Evolutionary conservation across 2,329 filamentous ascomycete genomes (phyloP).

Genomic region (Byssothecium circinans): DNA sequence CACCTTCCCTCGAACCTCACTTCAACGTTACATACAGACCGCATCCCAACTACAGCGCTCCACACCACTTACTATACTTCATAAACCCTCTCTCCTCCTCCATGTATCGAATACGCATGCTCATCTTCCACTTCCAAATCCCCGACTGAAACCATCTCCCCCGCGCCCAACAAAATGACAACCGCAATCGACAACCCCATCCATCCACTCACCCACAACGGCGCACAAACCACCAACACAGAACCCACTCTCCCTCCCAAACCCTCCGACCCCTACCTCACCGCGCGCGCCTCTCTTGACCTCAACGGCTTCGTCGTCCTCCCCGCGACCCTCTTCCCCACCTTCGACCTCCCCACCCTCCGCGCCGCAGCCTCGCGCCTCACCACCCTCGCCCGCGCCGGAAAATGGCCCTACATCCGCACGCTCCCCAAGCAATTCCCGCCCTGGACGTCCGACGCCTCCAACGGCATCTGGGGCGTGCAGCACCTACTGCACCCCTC

Average conservation of each 20-base stretch:
- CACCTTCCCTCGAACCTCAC: slow-evolving; percentile 14
- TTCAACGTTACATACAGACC: slow-evolving; percentile 21
- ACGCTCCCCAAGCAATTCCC: slow-evolving; percentile 90
- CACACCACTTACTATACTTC: background rate
- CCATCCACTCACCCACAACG: slow-evolving; percentile 6
- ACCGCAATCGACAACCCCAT: slow-evolving; percentile 11
- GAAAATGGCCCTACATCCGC: slow-evolving; percentile 78
- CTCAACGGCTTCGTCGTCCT: slow-evolving; percentile 76
- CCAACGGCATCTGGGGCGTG: slow-evolving; percentile 80
- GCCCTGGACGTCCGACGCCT: slow-evolving; percentile 68
- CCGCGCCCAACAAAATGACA: slow-evolving; percentile 9
- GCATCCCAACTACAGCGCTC: slow-evolving; percentile 8
- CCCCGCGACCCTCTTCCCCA: slow-evolving; percentile 61
- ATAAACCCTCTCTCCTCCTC: slow-evolving; percentile 1
- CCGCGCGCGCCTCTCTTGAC: slow-evolving; percentile 59
- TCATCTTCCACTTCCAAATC: background rate
- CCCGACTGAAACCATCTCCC: background rate
- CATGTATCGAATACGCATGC: background rate
- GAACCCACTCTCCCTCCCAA: background rate
- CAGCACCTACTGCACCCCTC: slow-evolving; percentile 80
- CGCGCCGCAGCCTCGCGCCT: slow-evolving; percentile 61
- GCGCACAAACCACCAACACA: background rate
- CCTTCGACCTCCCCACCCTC: slow-evolving; percentile 56
- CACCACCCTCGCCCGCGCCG: slow-evolving; percentile 65
- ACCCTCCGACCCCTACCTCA: slow-evolving; percentile 25